Conservation (phyloP, 2,329 filamentous ascomycete species). For the Hypoxylon sp. region DNA sequence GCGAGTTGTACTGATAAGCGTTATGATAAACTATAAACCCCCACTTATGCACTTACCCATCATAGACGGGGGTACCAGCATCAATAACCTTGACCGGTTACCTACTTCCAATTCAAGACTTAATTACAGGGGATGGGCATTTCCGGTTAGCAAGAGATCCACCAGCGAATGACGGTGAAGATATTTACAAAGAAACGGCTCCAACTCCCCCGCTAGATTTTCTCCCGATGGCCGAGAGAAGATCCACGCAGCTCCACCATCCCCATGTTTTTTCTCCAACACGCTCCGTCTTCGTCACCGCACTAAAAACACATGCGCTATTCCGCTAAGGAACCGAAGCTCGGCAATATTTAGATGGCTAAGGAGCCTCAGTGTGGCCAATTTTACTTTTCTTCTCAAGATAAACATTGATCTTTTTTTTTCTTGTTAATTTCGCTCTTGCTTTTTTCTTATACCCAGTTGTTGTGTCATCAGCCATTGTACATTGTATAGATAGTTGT, state of each 20-base stretch:
- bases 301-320: conserved; percentile 27
- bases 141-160: conserved; percentile 8
- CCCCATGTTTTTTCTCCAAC: conserved; percentile 31
- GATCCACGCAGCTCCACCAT: conserved; percentile 24
- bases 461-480: no score
- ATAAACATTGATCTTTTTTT: conserved; percentile 5
- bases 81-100: no score
- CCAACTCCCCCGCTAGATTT: conserved; percentile 37
- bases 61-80: no score
- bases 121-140: no score
- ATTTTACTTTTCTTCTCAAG: conserved; percentile 12
- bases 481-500: not conserved
- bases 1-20: no score
- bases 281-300: conserved; percentile 11
- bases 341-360: conserved; percentile 32
- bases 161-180: conserved; percentile 31
- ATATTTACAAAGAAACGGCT: conserved; percentile 31
- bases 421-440: not conserved
- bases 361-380: conserved; percentile 29
- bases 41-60: no score
- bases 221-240: conserved; percentile 40
- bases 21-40: no score
- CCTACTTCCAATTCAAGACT: no score
- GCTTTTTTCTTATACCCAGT: conserved; percentile 1
- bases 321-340: conserved; percentile 19